These are phyloP conservation scores for Diaporthe caulivora DNA, from an alignment of 2,329 filamentous ascomycete species.

Conservation along the genomic window DNA sequence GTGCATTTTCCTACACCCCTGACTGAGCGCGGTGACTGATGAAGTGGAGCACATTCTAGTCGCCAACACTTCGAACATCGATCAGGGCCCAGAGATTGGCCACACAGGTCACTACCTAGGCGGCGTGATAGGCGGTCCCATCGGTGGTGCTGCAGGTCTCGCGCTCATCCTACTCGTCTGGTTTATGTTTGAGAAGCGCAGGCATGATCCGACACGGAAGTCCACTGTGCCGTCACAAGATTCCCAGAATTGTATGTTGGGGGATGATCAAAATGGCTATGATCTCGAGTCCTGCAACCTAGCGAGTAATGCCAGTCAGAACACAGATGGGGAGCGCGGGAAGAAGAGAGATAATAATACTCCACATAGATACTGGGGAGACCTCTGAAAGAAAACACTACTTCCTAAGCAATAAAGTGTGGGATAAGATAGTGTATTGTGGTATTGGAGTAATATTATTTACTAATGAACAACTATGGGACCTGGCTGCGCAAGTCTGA, in stretches of 20 bases:
- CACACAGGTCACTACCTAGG: constrained; percentile 20
- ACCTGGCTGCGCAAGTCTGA: background rate
- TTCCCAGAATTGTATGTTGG: background rate
- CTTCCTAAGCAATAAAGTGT: too few species aligned
- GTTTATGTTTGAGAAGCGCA: constrained; percentile 2
- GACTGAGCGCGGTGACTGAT: background rate
- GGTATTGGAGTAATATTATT: too few species aligned
- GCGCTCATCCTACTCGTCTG: constrained; percentile 7
- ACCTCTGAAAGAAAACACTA: background rate
- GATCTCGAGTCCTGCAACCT: background rate
- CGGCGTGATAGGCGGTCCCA: constrained; percentile 3
- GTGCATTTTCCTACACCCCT: background rate
- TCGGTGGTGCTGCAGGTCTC: constrained; percentile 15
- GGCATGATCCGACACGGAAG: background rate
- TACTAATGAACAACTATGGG: background rate
- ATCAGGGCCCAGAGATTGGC: constrained; percentile 11
- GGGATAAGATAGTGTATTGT: background rate
- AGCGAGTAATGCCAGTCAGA: background rate
- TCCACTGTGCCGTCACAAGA: background rate
- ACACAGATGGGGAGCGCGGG: background rate
- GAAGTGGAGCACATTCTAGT: background rate
- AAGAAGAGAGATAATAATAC: background rate
- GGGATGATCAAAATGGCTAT: too few species aligned
- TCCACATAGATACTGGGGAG: constrained; percentile 10
- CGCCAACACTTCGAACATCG: constrained; percentile 4